phyloP scores from a whole-genome alignment of 2,329 filamentous ascomycete genomes.

The Sporothrix dimorphospora region DNA sequence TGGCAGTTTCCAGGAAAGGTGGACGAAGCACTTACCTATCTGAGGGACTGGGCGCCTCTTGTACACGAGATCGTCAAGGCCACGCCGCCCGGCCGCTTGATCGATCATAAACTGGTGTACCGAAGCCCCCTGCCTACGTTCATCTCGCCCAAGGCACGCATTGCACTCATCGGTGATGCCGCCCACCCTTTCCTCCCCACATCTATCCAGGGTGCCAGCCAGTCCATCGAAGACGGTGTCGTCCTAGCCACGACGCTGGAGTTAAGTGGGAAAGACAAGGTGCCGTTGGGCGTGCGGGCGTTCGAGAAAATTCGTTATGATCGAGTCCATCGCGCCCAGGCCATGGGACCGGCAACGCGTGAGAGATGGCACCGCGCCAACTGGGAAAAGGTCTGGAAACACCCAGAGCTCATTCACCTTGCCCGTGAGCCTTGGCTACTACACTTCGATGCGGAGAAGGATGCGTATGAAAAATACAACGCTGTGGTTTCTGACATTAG shows the following conservation, averaged over 20 bases:
- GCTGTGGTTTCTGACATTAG: neutral
- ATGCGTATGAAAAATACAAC: constrained; percentile 43
- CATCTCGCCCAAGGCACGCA: constrained; percentile 41
- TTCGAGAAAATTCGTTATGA: constrained; percentile 53
- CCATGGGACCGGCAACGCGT: constrained; percentile 51
- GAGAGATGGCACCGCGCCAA: constrained; percentile 58
- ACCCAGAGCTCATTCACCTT: constrained; percentile 50
- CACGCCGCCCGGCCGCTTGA: constrained; percentile 35
- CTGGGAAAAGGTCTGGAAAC: constrained; percentile 50
- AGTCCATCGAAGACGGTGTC: constrained; percentile 47
- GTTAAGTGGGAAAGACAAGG: constrained; percentile 39
- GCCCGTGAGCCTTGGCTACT: constrained; percentile 54
- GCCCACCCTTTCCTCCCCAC: constrained; percentile 48
- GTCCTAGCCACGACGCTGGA: constrained; percentile 44
- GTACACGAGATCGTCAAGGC: constrained; percentile 48
- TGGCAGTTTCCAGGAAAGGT: constrained; percentile 51
- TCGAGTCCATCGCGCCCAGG: constrained; percentile 51
- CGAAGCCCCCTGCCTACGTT: constrained; percentile 40
- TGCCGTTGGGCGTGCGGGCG: constrained; percentile 47
- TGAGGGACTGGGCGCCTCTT: constrained; percentile 47
- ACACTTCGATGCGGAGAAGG: constrained; percentile 52
- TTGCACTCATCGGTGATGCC: constrained; percentile 46
- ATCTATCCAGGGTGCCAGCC: constrained; percentile 46
- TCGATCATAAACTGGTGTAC: constrained; percentile 47
- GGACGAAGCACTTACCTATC: constrained; percentile 48